Conservation (phyloP, 768 basidiomycete species). For the Dioszegia crocea region DNA sequence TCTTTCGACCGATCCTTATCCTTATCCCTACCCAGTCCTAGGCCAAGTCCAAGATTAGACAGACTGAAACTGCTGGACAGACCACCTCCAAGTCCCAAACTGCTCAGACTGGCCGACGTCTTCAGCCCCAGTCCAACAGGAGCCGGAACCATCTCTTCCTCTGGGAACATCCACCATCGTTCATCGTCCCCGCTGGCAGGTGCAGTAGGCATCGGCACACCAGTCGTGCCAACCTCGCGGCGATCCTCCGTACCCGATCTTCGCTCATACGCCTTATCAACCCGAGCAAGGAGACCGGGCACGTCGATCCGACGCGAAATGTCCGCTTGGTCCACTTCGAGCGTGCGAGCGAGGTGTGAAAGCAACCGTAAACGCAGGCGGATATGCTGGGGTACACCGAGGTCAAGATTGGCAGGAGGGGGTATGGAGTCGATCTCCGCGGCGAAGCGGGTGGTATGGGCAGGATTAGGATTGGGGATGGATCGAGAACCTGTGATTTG, state of each 20-base stretch:
- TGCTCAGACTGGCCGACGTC: not conserved
- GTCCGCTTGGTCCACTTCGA: constrained; percentile 25
- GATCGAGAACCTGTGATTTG: not conserved
- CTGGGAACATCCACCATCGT: constrained; percentile 8
- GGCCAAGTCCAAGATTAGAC: not conserved
- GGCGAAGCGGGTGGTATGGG: not conserved
- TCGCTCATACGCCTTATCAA: constrained; percentile 33
- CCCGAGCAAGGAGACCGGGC: constrained; percentile 32
- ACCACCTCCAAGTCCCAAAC: constrained; percentile 3
- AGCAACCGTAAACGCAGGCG: constrained; percentile 26
- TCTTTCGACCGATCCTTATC: constrained; percentile 7
- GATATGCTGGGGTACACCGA: constrained; percentile 33
- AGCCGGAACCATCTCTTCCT: not conserved
- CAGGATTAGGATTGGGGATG: not conserved
- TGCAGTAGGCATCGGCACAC: constrained; percentile 3
- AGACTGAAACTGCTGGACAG: not conserved
- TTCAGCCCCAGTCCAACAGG: not conserved
- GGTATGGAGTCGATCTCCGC: constrained; percentile 1
- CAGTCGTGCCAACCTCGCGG: not conserved
- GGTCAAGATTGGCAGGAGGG: not conserved
- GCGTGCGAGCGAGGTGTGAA: constrained; percentile 26
- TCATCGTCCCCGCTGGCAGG: not conserved
- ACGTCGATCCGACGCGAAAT: constrained; percentile 33
- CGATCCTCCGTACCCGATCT: not conserved
- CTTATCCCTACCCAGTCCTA: not conserved